Evolutionary conservation across 2,329 filamentous ascomycete genomes (phyloP), one percentile per base, ranked within the genome.

Genomic region (Xylariomycetidae sp.): DNA sequence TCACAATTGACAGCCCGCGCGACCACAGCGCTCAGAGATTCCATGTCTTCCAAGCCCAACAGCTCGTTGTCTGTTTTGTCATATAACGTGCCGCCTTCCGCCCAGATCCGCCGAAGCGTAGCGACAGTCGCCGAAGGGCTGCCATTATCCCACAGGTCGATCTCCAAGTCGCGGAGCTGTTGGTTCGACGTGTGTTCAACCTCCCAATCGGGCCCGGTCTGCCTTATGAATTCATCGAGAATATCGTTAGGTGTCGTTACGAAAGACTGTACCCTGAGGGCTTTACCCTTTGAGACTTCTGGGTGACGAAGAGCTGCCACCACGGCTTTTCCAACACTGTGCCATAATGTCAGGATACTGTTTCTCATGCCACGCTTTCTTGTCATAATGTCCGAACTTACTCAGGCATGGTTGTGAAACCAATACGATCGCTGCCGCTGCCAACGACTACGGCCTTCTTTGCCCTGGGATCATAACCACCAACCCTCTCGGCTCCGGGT

Each of bases 391-490:
- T n/a, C n/a, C n/a, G 29, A 29, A 66, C 74, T 61, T 59, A 82
- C 79, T 88, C 84, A 15, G 65, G 62, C 75, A 84, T 84, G 2
- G 76, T 82, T 3, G 79, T 85, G 47, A 88, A 73, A 22, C 76
- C 79, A 39, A 86, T 67, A 39, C 63, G 68, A 14, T 69, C 76
- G 23, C 76, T 61, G 0, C 79, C 81, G 40, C 73, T 72, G 2
- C 72, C 81, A 14, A 85, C 50, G 10, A 88, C 50, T 3, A 73
- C 63, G 0, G 82, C 82, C 36, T 64, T 72, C 49, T 71, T 78
- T 2, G 50, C 61, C 38, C 63, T 58, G 2, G 72, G 61, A 48
- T 85, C 70, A 46, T 76, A 87, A 0, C 70, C 70, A 3, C 82
- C 81, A 1, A 64, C 56, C 20, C 60, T 16, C 51, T 31, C 57